phyloP scores from a whole-genome alignment of 2,329 filamentous ascomycete genomes.

The Sclerotinia borealis region DNA sequence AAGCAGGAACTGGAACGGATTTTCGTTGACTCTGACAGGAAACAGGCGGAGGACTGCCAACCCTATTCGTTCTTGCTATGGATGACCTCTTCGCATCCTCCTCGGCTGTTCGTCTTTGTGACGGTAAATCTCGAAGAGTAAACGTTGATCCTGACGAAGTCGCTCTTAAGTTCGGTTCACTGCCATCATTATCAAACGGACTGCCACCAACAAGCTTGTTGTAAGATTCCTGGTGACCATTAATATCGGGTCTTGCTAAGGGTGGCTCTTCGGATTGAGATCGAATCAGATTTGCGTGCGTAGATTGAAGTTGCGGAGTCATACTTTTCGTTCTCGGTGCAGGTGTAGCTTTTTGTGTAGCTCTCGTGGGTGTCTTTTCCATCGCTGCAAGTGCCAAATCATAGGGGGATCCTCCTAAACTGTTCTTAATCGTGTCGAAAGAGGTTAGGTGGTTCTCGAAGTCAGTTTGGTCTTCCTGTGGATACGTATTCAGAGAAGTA shows the following conservation, averaged over 20 bases:
- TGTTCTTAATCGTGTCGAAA: constrained; percentile 19
- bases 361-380: background rate
- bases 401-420: constrained; percentile 25
- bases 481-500: background rate
- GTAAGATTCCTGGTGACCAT: constrained; percentile 1
- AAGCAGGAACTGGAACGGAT: background rate
- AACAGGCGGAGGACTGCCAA: constrained; percentile 9
- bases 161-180: background rate
- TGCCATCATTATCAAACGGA: background rate
- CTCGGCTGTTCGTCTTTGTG: constrained; percentile 4
- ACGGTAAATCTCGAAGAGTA: constrained; percentile 13
- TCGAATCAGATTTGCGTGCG: constrained; percentile 3
- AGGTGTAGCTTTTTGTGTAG: background rate
- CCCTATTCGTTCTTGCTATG: constrained; percentile 4
- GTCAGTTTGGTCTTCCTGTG: constrained; percentile 16
- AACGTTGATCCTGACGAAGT: constrained; percentile 8
- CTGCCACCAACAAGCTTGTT: background rate
- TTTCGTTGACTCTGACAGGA: constrained; percentile 18
- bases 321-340: constrained; percentile 19
- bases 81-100: constrained; percentile 9
- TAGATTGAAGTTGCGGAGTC: constrained; percentile 16
- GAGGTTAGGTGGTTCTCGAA: constrained; percentile 26
- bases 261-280: background rate
- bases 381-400: constrained; percentile 17
- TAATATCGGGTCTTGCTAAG: background rate